phyloP scores from a whole-genome alignment of 139 green algal genomes.

The Spirogloea muscicola region DNA sequence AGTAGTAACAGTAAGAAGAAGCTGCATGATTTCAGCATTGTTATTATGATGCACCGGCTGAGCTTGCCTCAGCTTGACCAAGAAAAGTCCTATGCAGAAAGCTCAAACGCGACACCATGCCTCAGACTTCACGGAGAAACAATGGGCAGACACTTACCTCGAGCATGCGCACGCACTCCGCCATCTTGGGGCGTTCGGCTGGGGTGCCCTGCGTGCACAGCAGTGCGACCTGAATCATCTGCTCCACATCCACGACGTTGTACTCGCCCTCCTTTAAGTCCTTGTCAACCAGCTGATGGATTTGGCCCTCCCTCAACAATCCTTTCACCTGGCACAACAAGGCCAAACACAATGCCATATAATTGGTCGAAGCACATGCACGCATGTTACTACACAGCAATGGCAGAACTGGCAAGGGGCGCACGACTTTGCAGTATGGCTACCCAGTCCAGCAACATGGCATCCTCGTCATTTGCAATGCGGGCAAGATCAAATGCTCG shows the following conservation, averaged over 20 bases:
- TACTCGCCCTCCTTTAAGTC: neutral
- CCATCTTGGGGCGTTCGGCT: slow-evolving; percentile 12
- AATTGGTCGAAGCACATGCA: slow-evolving; percentile 5
- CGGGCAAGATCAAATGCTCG: neutral
- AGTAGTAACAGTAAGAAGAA: no score
- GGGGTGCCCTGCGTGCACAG: slow-evolving; percentile 7
- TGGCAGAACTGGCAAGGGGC: neutral
- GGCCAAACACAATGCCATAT: neutral
- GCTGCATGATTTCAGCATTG: no score
- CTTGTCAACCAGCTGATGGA: slow-evolving; percentile 3
- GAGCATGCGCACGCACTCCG: slow-evolving; percentile 9
- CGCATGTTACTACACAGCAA: neutral
- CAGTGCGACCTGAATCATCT: slow-evolving; percentile 29
- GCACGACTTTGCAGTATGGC: no score
- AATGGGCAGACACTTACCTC: no score
- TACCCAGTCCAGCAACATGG: neutral
- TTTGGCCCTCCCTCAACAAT: neutral
- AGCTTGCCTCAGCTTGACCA: no score
- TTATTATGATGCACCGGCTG: no score
- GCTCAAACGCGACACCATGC: no score
- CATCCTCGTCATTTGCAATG: neutral
- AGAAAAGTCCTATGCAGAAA: no score
- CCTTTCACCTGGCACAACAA: neutral
- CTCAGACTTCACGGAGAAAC: no score
- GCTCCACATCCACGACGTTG: slow-evolving; percentile 9